Evolutionary conservation across 345 rosid genomes (phyloP).

Genomic region (Arabis alpina): DNA sequence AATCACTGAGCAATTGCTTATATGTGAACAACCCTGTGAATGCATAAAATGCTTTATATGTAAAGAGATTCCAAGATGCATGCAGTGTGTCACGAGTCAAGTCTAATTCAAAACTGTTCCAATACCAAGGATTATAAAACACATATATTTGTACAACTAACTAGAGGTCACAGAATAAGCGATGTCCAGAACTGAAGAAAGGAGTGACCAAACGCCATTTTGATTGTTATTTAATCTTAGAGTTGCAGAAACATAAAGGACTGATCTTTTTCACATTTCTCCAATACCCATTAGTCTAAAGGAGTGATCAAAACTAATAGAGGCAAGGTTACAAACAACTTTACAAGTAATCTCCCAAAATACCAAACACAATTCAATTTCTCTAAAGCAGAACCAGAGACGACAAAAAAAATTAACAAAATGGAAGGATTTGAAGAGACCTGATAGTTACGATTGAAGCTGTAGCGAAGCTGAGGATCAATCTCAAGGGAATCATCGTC

Average conservation of each 20-base stretch:
- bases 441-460: slow-evolving; percentile 93
- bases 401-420: background rate
- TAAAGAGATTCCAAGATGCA: background rate
- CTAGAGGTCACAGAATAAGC: background rate
- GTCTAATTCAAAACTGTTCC: slow-evolving; percentile 9
- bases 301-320: background rate
- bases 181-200: background rate
- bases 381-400: background rate
- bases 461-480: slow-evolving; percentile 95
- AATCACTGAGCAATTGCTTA: background rate
- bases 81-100: background rate
- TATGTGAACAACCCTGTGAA: background rate
- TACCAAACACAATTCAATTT: background rate
- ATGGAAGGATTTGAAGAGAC: slow-evolving; percentile 34
- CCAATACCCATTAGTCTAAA: slow-evolving; percentile 12
- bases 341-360: background rate
- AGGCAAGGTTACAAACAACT: background rate
- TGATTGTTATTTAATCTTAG: background rate
- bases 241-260: slow-evolving; percentile 9
- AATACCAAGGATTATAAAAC: background rate
- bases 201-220: background rate
- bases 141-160: background rate
- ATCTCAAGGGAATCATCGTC: slow-evolving; percentile 67
- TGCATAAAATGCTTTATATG: background rate
- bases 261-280: background rate